These are phyloP conservation scores for Solanum tarapatanum DNA, from an alignment of 257 asterid genomes.

Conservation along the genomic window DNA sequence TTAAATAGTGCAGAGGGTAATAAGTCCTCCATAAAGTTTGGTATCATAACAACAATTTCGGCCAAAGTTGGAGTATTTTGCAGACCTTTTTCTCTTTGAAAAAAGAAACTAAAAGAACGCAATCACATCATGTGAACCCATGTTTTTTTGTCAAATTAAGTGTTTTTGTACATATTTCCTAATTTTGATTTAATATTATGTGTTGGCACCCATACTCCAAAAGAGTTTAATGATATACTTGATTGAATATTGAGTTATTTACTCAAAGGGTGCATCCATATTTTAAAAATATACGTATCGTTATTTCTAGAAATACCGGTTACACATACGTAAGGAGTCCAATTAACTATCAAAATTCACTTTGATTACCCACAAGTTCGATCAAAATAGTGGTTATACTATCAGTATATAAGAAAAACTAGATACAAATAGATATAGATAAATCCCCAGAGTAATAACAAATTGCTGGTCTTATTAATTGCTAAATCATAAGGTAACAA, in stretches of 20 bases:
- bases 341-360: neutral
- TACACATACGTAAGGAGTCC: neutral
- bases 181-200: neutral
- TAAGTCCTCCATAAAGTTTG: too few relatives aligned
- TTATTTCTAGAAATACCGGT: neutral
- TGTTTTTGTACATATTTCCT: neutral
- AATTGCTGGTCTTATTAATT: neutral
- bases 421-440: neutral
- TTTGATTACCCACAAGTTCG: neutral
- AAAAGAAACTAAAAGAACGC: too few relatives aligned
- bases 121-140: too few relatives aligned
- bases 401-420: neutral
- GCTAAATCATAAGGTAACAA: neutral
- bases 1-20: too few relatives aligned
- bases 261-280: neutral
- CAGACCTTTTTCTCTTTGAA: too few relatives aligned
- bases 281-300: neutral
- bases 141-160: too few relatives aligned
- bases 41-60: too few relatives aligned
- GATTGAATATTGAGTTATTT: neutral
- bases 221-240: neutral
- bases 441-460: neutral
- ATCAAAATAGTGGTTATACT: neutral
- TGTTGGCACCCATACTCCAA: neutral
- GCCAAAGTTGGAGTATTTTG: accelerated